A percentile compares a stretch with the other conserved stretches of the same genome.
These are phyloP conservation scores for Sporormia fimetaria DNA, from an alignment of 495 filamentous ascomycete genomes.

Conservation along the genomic window DNA sequence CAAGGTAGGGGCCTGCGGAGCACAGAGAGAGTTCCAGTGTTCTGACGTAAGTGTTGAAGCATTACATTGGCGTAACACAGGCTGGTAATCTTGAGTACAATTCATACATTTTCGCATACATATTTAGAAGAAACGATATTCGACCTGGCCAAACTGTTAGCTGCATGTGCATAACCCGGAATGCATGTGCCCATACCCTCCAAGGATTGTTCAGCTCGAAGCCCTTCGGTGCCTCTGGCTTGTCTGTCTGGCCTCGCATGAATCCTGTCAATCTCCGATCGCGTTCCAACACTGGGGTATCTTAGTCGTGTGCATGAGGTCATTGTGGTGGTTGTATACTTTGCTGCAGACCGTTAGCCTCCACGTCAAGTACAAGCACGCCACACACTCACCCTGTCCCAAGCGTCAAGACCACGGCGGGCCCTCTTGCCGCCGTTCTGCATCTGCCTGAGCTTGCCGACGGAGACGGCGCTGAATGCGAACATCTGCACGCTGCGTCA, in stretches of 20 bases:
- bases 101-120: too few relatives aligned
- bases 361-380: conserved; percentile 1
- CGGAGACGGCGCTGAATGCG: conserved; percentile 62
- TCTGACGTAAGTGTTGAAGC: too few relatives aligned
- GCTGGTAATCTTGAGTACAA: too few relatives aligned
- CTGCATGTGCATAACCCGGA: neutral
- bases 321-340: conserved; percentile 43
- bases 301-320: conserved; percentile 21
- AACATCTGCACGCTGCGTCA: conserved; percentile 60
- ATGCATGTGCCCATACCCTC: conserved; percentile 47
- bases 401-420: conserved; percentile 75
- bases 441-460: conserved; percentile 61
- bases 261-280: conserved; percentile 81
- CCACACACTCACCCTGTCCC: conserved; percentile 68
- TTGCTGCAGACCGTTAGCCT: conserved; percentile 51
- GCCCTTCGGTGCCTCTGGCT: conserved; percentile 62
- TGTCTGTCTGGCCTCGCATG: conserved; percentile 76
- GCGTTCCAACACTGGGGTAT: conserved; percentile 80
- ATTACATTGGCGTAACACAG: too few relatives aligned
- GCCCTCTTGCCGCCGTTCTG: conserved; percentile 81
- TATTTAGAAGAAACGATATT: conserved; percentile 17
- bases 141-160: conserved; percentile 14
- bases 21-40: too few relatives aligned
- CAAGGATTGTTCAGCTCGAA: conserved; percentile 95
- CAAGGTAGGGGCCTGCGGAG: too few relatives aligned